Base-by-base conservation (phyloP, 2,329 filamentous ascomycete species). In the Cyphellophora attinorum region DNA sequence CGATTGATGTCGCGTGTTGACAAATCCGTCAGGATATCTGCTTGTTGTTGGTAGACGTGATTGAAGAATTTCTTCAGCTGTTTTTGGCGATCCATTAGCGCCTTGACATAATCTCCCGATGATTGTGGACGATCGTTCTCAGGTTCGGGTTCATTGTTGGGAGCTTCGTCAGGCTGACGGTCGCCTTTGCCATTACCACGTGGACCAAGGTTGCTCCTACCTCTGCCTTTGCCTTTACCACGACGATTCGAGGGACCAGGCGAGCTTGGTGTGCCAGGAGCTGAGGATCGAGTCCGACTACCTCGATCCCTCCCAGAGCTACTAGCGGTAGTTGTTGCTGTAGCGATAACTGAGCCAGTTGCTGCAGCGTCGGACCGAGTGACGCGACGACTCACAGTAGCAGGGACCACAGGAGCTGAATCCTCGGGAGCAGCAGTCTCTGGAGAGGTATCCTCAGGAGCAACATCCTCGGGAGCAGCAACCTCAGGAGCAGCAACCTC, bases 21-120 rank as follows among this genome's bases (percentile, higher is more conserved):
- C 31, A 65, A 40, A 8, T 60, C 50, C 16, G 52, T 53, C 30
- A 66, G 48, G 10, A 62, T 56, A 18, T 62, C 43, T 32, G 55
- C 48, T 38, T 66, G 62, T 4, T 56, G 58, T 14, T 54, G 49
- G 16, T 57, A 61, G 10, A 66, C 53, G 32, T 52, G 55, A 38
- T 56, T 60, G 41, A 61, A 66, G 6, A 58, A 53, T 17, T 53
- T 52, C 28, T 60, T 58, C 23, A 66, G 39, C 39, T 65, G 59
- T 11, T 56, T 55, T 46, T 64, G 59, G 6, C 62, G 56, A 27
- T 58, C 51, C 35, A 57, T 56, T 15, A 64, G 52, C 21, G 40
- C 41, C 14, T 38, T 37, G 14, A 50, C 41, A 14, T 38, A 31
- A n/a, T 35, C 39, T n/a, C n/a, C n/a, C n/a, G n/a, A 27, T 11